Percentiles rank a stretch among this genome's conserved stretches.
Evolutionary conservation across 1,284 basidiomycete species (phyloP).

Genomic region (Somion occarium): DNA sequence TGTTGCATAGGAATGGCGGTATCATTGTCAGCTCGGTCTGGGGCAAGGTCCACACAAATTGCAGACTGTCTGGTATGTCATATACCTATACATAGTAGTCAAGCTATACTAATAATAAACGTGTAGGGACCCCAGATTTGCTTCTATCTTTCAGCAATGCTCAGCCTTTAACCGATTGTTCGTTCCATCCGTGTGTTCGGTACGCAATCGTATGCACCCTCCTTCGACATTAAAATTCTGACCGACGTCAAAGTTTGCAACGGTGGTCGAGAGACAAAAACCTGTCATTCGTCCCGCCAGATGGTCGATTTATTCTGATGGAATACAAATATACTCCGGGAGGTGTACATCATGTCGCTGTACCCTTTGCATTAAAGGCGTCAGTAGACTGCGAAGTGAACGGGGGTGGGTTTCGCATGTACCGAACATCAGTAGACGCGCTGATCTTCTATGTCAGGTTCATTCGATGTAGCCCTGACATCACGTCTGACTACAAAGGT

Average conservation of each 20-base stretch:
- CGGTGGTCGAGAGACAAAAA: slow-evolving; percentile 78
- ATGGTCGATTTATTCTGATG: slow-evolving; percentile 84
- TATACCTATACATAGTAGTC: too few species aligned
- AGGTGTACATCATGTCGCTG: slow-evolving; percentile 40
- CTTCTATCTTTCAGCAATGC: slow-evolving; percentile 79
- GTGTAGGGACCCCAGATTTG: slow-evolving; percentile 86
- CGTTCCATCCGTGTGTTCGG: slow-evolving; percentile 92
- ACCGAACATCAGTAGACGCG: background rate
- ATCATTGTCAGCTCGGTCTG: slow-evolving; percentile 70
- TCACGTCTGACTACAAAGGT: slow-evolving; percentile 62
- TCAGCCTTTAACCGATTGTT: slow-evolving; percentile 68
- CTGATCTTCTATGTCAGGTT: slow-evolving; percentile 37
- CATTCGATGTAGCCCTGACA: slow-evolving; percentile 67
- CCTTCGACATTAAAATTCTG: background rate
- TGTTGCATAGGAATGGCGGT: slow-evolving; percentile 59
- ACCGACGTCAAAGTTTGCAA: slow-evolving; percentile 48
- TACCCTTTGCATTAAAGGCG: slow-evolving; percentile 67
- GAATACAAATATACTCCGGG: slow-evolving; percentile 69
- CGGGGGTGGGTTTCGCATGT: slow-evolving; percentile 44
- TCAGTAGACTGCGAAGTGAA: slow-evolving; percentile 54
- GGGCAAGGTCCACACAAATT: slow-evolving; percentile 81
- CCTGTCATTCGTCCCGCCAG: slow-evolving; percentile 92
- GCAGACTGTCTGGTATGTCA: slow-evolving; percentile 67
- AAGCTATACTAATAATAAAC: too few species aligned
- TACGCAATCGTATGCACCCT: slow-evolving; percentile 30